Evolutionary conservation across 768 basidiomycete species (phyloP).

Genomic region (Postia placenta): DNA sequence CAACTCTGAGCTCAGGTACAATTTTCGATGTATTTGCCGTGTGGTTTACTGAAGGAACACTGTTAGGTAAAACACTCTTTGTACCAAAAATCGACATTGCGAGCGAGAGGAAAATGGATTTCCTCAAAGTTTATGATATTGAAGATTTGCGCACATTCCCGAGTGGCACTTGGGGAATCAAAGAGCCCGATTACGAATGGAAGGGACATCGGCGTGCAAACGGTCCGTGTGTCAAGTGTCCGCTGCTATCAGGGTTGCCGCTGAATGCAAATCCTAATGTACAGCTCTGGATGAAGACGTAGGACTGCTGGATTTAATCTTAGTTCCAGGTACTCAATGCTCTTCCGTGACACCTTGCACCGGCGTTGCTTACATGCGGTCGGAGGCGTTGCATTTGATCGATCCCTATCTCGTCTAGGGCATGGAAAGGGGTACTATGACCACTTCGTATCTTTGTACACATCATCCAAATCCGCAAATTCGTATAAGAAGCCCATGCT

Average conservation of each 20-base stretch:
- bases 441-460: constrained; percentile 57
- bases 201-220: constrained; percentile 38
- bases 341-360: not conserved
- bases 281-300: constrained; percentile 32
- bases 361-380: not conserved
- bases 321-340: constrained; percentile 51
- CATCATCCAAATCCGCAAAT: constrained; percentile 21
- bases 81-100: constrained; percentile 56
- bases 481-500: constrained; percentile 47
- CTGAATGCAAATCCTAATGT: constrained; percentile 7
- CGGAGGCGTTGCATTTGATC: constrained; percentile 72
- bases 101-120: constrained; percentile 48
- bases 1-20: constrained; percentile 47
- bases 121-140: constrained; percentile 52
- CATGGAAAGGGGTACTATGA: constrained; percentile 87
- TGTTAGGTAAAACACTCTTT: constrained; percentile 56
- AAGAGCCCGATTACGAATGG: constrained; percentile 50
- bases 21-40: not conserved
- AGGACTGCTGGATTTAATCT: constrained; percentile 52
- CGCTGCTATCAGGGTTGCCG: constrained; percentile 7
- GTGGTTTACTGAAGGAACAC: too few relatives aligned
- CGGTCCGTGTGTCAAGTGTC: constrained; percentile 35
- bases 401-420: constrained; percentile 60
- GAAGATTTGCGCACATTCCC: constrained; percentile 56
- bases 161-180: constrained; percentile 68